phyloP scores from a whole-genome alignment of 176 grass and related monocot species.

The Oryza officinalis region DNA sequence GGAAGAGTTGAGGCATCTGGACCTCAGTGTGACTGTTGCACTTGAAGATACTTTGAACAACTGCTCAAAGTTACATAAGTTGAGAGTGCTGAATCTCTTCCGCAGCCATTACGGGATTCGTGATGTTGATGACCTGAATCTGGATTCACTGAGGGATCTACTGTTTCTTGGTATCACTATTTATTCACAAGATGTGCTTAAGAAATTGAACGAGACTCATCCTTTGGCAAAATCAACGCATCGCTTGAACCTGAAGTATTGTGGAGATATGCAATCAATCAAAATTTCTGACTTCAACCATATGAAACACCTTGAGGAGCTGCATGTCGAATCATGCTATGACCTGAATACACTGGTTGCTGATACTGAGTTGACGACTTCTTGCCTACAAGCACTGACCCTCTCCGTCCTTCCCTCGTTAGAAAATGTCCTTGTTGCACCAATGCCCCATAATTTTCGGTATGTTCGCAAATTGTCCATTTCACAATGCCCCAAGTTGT shows the following conservation, averaged over 20 bases:
- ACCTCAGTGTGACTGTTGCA: constrained; percentile 61
- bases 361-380: constrained; percentile 25
- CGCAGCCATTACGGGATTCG: constrained; percentile 66
- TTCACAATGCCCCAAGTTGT: constrained; percentile 51
- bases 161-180: constrained; percentile 68
- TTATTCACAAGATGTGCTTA: constrained; percentile 63
- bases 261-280: constrained; percentile 53
- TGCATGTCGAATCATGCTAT: constrained; percentile 68
- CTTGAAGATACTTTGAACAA: constrained; percentile 65
- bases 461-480: constrained; percentile 63
- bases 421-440: constrained; percentile 44
- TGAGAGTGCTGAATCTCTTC: constrained; percentile 71
- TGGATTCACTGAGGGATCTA: constrained; percentile 48
- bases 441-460: constrained; percentile 50
- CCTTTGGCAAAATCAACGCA: constrained; percentile 70
- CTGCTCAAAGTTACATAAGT: constrained; percentile 62
- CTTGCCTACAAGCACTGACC: constrained; percentile 59
- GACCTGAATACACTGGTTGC: constrained; percentile 48
- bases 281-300: constrained; percentile 66
- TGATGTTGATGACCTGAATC: constrained; percentile 58
- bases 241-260: constrained; percentile 63
- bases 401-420: constrained; percentile 59
- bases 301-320: constrained; percentile 65
- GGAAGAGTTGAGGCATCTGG: constrained; percentile 66
- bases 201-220: constrained; percentile 56